These are phyloP conservation scores for Tubosaeta brunneosetosa DNA, from an alignment of 768 basidiomycete species.

Conservation along the genomic window DNA sequence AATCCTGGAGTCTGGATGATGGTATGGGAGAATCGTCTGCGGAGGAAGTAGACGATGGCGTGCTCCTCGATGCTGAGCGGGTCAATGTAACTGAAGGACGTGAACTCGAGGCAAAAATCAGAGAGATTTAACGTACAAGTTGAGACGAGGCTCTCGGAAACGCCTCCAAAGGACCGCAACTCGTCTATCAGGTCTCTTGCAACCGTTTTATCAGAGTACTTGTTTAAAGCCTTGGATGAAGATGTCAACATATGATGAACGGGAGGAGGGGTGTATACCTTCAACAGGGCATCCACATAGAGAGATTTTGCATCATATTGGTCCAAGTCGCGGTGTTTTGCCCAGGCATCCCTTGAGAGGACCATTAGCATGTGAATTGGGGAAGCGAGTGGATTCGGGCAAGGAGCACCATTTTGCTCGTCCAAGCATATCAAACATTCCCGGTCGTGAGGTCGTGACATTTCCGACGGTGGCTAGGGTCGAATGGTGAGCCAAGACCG, in stretches of 20 bases:
- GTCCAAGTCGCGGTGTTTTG: slow-evolving; percentile 82
- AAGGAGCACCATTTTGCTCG: slow-evolving; percentile 81
- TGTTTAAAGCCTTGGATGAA: slow-evolving; percentile 58
- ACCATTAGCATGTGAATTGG: slow-evolving; percentile 20
- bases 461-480: slow-evolving; percentile 82
- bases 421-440: slow-evolving; percentile 87
- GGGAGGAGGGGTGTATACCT: slow-evolving; percentile 40
- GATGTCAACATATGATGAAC: background rate
- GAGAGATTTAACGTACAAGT: slow-evolving; percentile 46
- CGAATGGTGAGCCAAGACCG: slow-evolving; percentile 1
- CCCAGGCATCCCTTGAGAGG: slow-evolving; percentile 82
- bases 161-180: slow-evolving; percentile 70
- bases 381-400: background rate
- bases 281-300: slow-evolving; percentile 84
- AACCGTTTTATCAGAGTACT: slow-evolving; percentile 78
- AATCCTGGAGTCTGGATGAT: slow-evolving; percentile 9
- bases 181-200: slow-evolving; percentile 74
- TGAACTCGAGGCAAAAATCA: background rate
- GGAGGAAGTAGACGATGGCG: slow-evolving; percentile 68
- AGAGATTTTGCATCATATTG: slow-evolving; percentile 78
- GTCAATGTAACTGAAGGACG: slow-evolving; percentile 31
- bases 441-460: slow-evolving; percentile 71
- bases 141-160: slow-evolving; percentile 57
- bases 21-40: slow-evolving; percentile 29
- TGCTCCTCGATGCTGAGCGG: slow-evolving; percentile 44